A percentile compares a stretch with the other conserved stretches of the same genome.
These are phyloP conservation scores for Umbelopsis vinacea DNA, from an alignment of 192 early-diverging fungal genomes.

Conservation along the genomic window DNA sequence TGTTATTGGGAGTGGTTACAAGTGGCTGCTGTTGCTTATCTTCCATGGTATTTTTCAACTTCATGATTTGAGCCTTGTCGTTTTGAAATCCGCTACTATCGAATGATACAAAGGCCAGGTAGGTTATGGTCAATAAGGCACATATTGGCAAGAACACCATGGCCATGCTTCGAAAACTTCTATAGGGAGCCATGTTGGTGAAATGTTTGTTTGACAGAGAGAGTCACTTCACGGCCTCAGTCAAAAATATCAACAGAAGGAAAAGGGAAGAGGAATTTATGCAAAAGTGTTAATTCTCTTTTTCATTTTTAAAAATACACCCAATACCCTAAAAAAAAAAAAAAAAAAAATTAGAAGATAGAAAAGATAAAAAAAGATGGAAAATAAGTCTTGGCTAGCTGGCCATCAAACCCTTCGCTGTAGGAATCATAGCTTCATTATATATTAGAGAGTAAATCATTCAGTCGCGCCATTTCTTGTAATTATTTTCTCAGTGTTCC, in stretches of 20 bases:
- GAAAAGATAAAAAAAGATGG: not conserved
- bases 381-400: constrained; percentile 1
- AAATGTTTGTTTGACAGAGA: not conserved
- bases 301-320: too few species aligned
- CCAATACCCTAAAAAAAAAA: not conserved
- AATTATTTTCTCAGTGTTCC: too few species aligned
- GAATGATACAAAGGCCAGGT: not conserved
- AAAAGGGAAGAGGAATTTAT: too few species aligned
- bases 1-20: not conserved
- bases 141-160: not conserved
- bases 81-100: not conserved
- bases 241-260: too few species aligned
- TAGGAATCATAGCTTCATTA: too few species aligned
- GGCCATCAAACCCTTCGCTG: not conserved
- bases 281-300: too few species aligned
- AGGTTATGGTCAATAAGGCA: not conserved
- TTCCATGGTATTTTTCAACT: not conserved
- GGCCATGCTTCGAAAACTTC: not conserved
- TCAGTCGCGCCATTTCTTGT: too few species aligned
- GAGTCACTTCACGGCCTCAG: not conserved
- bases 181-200: not conserved
- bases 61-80: not conserved
- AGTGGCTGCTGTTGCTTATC: not conserved
- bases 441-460: too few species aligned
- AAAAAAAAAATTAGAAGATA: not conserved